phyloP scores from a whole-genome alignment of 768 basidiomycete genomes.

The Cystobasidiopsis lactophilus region DNA sequence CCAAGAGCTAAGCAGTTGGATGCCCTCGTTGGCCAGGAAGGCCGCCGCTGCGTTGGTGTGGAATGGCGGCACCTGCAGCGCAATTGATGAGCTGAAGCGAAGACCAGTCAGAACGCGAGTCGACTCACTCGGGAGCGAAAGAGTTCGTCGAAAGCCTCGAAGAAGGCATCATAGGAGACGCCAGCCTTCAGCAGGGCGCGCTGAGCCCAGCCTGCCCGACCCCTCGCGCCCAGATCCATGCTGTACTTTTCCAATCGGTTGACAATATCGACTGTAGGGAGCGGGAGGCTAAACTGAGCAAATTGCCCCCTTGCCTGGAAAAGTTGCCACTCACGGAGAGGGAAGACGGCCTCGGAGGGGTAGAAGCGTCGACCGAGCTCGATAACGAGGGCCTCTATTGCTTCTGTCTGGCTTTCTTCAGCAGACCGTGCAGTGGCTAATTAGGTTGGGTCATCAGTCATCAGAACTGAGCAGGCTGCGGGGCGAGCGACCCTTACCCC shows the following conservation, averaged over 20 bases:
- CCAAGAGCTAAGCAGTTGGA: constrained; percentile 21
- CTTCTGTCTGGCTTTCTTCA: constrained; percentile 29
- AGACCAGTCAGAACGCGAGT: neutral
- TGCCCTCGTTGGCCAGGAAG: constrained; percentile 22
- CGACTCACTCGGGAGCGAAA: constrained; percentile 58
- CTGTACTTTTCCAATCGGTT: constrained; percentile 53
- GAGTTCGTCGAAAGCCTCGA: constrained; percentile 66
- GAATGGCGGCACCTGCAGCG: constrained; percentile 14
- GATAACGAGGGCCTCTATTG: constrained; percentile 41
- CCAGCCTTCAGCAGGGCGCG: constrained; percentile 57
- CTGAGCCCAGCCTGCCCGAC: constrained; percentile 62
- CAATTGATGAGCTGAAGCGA: neutral
- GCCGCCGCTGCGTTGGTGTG: constrained; percentile 18
- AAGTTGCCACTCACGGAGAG: constrained; percentile 39
- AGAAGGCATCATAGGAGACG: constrained; percentile 57
- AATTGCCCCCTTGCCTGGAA: neutral
- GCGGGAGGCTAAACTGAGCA: neutral
- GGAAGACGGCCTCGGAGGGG: constrained; percentile 76
- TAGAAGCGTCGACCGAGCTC: constrained; percentile 66
- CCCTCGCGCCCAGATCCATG: constrained; percentile 35
- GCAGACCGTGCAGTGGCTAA: neutral
- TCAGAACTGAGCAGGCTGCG: constrained; percentile 15
- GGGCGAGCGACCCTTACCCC: constrained; percentile 41
- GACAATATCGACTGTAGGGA: constrained; percentile 43
- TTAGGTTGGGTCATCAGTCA: neutral